Base-by-base conservation (phyloP, 2,329 filamentous ascomycete genomes). In the Epicoccum sorghinum region DNA sequence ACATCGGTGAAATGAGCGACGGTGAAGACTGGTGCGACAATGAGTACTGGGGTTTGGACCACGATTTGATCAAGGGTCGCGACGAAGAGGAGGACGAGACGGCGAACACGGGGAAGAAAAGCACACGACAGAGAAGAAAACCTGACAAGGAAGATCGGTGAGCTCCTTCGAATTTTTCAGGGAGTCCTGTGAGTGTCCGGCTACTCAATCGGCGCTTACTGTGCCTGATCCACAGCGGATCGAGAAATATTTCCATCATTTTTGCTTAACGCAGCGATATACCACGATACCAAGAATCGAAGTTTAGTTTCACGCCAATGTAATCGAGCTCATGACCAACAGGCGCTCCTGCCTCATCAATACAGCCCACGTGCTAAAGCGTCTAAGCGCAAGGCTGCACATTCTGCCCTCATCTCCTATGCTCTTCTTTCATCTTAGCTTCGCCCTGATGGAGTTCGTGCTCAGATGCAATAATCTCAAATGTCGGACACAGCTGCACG, bases 1-100 rank as follows among this genome's bases (percentile, higher is more conserved):
- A 93, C 68, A 73, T 86, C 13, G 84, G 86, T 44, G 89, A 93
- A 72, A 87, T 95, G 87, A 92, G 89, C 45, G 91, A 96, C 70
- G 90, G 90, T 9, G 91, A 96, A 78, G 91, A 96, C 71, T 96
- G 90, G 89, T 93, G 92, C 69, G 91, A 96, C 73, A 85, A 84
- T 67, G 88, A 91, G 47, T 89, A 91, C 75, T 93, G 90, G 89
- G 85, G 84, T 0, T 73, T 95, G 43, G 82, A 85, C 7, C 88
- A 89, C 57, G 87, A 90, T 61, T 76, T 93, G 7, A 88, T 90
- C 72, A 95, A 95, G 77, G 90, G 90, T 0, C 87, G 90, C 65
- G 89, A 92, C 68, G 90, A 93, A 66, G 90, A 95, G 69, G 90
- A 93, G 24, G 79, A 81, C 69, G 89, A 92, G 54, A 77, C 77